Evolutionary conservation across 2,329 filamentous ascomycete species (phyloP), one percentile per base, ranked within the genome.

Genomic region (Plenodomus biglobosus): DNA sequence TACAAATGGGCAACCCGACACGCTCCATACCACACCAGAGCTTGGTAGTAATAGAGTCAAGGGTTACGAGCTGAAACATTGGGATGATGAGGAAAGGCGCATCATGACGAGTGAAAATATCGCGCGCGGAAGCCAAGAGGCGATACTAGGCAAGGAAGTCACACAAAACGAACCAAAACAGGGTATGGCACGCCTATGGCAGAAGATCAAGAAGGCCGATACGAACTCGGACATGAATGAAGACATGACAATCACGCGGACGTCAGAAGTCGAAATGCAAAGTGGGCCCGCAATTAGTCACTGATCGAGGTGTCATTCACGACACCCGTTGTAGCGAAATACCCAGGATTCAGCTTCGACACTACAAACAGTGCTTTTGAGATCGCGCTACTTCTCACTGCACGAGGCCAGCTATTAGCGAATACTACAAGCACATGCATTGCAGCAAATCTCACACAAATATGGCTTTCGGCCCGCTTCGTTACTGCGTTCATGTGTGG

Each of bases 11-110:
- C 51, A 40, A 42, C 57, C 55, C 11, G 49, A 57, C 21, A 39
- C 52, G 1, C 55, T 55, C 8, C 38, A 35, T 24, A 49, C 48
- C 6, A 46, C 35, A 8, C 59, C 56, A 15, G 56, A 61, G 11
- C 41, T 56, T 8, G 49, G 47, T 13, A 18, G 32, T 2, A 50
- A 62, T 34, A 45, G 52, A 4, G 53, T 50, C 5, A 52, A 61
- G 27, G 58, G 56, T 38, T 64, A 61, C 16, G 59, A 65, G 37
- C 42, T 66, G 47, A 57, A 53, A 13, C 34, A 58, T 5, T 66
- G 59, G 63, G 55, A 54, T 8, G 61, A 64, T 2, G 37, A 35
- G 2, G 48, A 49, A 38, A 24, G 27, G 20, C 24, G 36, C 5
- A 19, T 38, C 4, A 42, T 34, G 8, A 21, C 19, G 1, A 32